phyloP scores from a whole-genome alignment of 2,329 filamentous ascomycete species.

The Diaporthe sp. region DNA sequence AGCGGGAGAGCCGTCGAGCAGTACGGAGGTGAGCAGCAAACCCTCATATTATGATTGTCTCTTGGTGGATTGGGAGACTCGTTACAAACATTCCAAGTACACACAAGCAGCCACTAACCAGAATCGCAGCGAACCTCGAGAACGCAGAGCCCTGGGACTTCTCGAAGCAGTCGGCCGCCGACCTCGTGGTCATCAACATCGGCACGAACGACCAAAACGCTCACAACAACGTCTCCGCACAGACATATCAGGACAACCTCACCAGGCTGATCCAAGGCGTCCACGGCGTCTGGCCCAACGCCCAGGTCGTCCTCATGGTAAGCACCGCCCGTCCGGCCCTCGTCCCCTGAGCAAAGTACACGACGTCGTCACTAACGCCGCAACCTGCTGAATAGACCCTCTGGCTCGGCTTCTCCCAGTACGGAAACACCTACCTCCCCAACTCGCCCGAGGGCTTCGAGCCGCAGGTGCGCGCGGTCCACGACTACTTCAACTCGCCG shows the following conservation, averaged over 20 bases:
- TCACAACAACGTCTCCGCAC: conserved; percentile 48
- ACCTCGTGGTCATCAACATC: conserved; percentile 58
- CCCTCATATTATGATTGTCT: background rate
- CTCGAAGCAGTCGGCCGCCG: conserved; percentile 51
- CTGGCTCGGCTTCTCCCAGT: conserved; percentile 63
- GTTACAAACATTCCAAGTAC: background rate
- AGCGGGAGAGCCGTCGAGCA: conserved; percentile 55
- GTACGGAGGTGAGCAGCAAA: conserved; percentile 53
- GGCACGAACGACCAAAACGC: conserved; percentile 56
- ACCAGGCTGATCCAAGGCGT: conserved; percentile 57
- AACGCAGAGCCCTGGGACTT: conserved; percentile 58
- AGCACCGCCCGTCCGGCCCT: conserved; percentile 1
- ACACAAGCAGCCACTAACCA: background rate
- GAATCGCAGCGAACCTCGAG: conserved; percentile 38
- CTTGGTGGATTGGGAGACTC: background rate
- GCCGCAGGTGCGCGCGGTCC: conserved; percentile 61
- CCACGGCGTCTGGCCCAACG: conserved; percentile 57
- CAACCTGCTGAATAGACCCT: conserved; percentile 52
- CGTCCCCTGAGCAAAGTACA: background rate
- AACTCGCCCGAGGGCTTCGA: conserved; percentile 53
- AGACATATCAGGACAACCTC: conserved; percentile 52
- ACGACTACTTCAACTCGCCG: conserved; percentile 62
- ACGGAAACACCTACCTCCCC: conserved; percentile 62
- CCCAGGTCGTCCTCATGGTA: conserved; percentile 57
- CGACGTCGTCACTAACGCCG: conserved; percentile 29